Evolutionary conservation across 2,329 filamentous ascomycete genomes (phyloP).

Genomic region (Penicillium sumatraense): DNA sequence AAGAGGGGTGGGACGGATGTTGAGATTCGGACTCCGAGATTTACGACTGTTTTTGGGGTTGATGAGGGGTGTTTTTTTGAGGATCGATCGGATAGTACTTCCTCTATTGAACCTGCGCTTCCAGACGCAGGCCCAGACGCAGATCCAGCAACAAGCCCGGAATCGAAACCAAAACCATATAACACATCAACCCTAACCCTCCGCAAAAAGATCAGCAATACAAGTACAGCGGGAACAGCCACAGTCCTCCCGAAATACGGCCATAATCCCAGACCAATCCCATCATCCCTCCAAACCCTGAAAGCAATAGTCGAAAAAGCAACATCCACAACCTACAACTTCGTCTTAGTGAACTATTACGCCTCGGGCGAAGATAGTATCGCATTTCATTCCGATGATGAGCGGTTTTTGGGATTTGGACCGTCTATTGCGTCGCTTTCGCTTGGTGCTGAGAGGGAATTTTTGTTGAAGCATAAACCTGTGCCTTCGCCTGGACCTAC

Average conservation of each 20-base stretch:
- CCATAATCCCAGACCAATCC: conserved; percentile 71
- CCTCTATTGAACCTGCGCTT: too few relatives aligned
- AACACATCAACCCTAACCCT: conserved; percentile 22
- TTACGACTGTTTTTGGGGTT: conserved; percentile 64
- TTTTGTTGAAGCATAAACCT: conserved; percentile 79
- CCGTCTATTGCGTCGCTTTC: conserved; percentile 77
- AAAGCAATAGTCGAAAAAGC: conserved; percentile 66
- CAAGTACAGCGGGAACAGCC: conserved; percentile 43
- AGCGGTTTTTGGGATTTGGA: conserved; percentile 71
- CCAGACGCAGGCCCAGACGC: too few relatives aligned
- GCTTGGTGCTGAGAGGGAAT: conserved; percentile 73
- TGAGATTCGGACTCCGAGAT: conserved; percentile 66
- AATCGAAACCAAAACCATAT: not conserved
- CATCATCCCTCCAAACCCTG: conserved; percentile 69
- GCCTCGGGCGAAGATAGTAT: conserved; percentile 77
- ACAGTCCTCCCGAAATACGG: conserved; percentile 55
- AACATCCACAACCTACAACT: conserved; percentile 73
- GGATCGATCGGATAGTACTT: too few relatives aligned
- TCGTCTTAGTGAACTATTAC: conserved; percentile 83
- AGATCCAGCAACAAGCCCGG: not conserved
- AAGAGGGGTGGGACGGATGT: conserved; percentile 67
- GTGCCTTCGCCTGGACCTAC: conserved; percentile 2
- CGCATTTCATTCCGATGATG: conserved; percentile 79
- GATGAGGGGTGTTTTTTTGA: conserved; percentile 68
- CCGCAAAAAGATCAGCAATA: conserved; percentile 46